phyloP scores from a whole-genome alignment of 2,329 filamentous ascomycete genomes.

The Ilyonectria robusta region DNA sequence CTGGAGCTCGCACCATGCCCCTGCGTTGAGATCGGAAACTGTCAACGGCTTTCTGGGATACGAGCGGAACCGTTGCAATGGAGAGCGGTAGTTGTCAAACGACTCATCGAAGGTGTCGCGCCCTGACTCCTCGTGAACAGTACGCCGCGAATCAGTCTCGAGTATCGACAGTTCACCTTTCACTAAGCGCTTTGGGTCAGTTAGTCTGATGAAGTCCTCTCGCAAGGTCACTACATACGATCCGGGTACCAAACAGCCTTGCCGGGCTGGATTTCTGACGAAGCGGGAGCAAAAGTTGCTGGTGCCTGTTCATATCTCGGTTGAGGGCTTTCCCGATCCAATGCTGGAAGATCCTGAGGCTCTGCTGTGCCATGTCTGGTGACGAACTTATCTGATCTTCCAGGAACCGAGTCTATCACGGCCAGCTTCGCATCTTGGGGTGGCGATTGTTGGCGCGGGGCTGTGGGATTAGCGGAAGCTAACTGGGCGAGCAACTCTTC shows the following conservation, averaged over 20 bases:
- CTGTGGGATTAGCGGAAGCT: constrained; percentile 41
- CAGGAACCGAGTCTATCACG: constrained; percentile 45
- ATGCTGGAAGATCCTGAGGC: not conserved
- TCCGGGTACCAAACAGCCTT: constrained; percentile 63
- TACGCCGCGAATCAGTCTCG: constrained; percentile 33
- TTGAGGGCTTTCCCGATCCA: constrained; percentile 22
- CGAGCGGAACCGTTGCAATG: constrained; percentile 83
- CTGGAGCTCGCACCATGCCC: constrained; percentile 96
- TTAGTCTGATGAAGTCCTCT: constrained; percentile 61
- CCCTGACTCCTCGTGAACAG: constrained; percentile 29
- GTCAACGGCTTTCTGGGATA: constrained; percentile 84
- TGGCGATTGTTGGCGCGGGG: constrained; percentile 8
- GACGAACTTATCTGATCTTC: constrained; percentile 30
- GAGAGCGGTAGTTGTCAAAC: constrained; percentile 61
- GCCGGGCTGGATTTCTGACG: constrained; percentile 35
- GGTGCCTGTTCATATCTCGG: not conserved
- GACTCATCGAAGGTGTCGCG: constrained; percentile 18
- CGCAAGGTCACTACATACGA: constrained; percentile 59
- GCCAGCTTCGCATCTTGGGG: constrained; percentile 29
- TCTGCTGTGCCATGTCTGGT: constrained; percentile 26
- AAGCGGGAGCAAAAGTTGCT: constrained; percentile 7
- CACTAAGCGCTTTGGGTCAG: constrained; percentile 77
- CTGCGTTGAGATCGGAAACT: constrained; percentile 89
- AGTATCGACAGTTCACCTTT: constrained; percentile 58
- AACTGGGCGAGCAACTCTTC: constrained; percentile 58